Evolutionary conservation across 306 rosid genomes (phyloP).

Genomic region (Pueraria montana): DNA sequence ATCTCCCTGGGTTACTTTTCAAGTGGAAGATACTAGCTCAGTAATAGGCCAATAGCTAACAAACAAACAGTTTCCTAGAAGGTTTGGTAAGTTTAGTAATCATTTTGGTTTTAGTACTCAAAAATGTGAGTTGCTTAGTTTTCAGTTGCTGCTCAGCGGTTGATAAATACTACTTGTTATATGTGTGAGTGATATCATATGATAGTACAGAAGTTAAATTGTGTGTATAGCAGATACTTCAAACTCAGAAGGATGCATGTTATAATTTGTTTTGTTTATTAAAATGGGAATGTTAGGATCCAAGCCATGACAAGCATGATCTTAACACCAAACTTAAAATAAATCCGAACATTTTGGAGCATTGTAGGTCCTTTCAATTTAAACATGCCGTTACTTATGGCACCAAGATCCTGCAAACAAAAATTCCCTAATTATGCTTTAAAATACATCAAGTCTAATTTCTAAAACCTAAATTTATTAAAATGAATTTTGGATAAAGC

Average conservation of each 20-base stretch:
- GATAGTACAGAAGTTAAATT: background rate
- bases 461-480: no score
- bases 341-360: slow-evolving; percentile 51
- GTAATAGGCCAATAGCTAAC: background rate
- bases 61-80: background rate
- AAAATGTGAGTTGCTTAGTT: background rate
- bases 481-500: no score
- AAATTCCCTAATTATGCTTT: slow-evolving; percentile 30
- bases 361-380: slow-evolving; percentile 82
- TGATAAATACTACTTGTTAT: background rate
- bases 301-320: background rate
- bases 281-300: no score
- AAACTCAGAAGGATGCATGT: background rate
- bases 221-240: background rate
- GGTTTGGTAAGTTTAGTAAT: slow-evolving; percentile 2
- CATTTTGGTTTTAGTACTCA: slow-evolving; percentile 6
- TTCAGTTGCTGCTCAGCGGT: background rate
- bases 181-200: background rate
- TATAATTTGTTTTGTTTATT: background rate
- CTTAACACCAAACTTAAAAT: background rate
- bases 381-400: slow-evolving; percentile 77
- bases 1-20: background rate
- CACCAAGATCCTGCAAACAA: slow-evolving; percentile 78
- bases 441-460: no score
- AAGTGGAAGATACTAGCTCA: slow-evolving; percentile 1